A percentile compares a stretch with the other conserved stretches of the same genome.
These are phyloP conservation scores for Aspergillus sojae DNA, from an alignment of 2,329 filamentous ascomycete genomes.

Conservation along the genomic window DNA sequence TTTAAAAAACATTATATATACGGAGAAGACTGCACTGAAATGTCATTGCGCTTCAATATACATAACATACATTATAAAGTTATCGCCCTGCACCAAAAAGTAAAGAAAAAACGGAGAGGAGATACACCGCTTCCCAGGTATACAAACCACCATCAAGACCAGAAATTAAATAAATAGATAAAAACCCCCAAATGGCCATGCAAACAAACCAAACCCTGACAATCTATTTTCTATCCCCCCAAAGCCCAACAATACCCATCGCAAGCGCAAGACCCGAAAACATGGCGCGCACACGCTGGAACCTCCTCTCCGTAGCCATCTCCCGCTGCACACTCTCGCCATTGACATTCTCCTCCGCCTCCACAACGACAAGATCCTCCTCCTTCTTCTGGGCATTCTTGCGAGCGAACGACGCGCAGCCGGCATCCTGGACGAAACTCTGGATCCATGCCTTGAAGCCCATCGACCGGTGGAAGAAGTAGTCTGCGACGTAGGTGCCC, in stretches of 20 bases:
- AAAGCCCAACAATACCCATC: slow-evolving; percentile 52
- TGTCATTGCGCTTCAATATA: not conserved
- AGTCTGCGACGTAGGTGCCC: slow-evolving; percentile 60
- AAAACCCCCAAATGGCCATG: not conserved
- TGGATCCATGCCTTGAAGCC: slow-evolving; percentile 45
- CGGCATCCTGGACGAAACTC: slow-evolving; percentile 48
- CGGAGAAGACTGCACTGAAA: not conserved
- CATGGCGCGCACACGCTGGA: slow-evolving; percentile 42
- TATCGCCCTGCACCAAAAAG: not conserved
- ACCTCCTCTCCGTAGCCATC: slow-evolving; percentile 45
- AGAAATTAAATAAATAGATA: slow-evolving; percentile 2
- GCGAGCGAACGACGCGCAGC: slow-evolving; percentile 19
- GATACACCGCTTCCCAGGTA: not conserved
- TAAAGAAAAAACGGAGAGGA: not conserved
- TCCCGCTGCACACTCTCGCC: slow-evolving; percentile 49
- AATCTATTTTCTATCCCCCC: slow-evolving; percentile 42
- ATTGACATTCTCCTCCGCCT: slow-evolving; percentile 45
- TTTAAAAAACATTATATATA: not conserved
- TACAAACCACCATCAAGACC: not conserved
- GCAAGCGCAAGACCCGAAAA: slow-evolving; percentile 46
- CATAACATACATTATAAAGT: not conserved
- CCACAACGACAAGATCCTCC: slow-evolving; percentile 42
- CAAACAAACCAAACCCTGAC: not conserved
- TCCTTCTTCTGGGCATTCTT: slow-evolving; percentile 33
- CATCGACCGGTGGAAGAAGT: slow-evolving; percentile 70